Base-by-base conservation (phyloP, 1,284 basidiomycete species). In the Leccinum insigne region DNA sequence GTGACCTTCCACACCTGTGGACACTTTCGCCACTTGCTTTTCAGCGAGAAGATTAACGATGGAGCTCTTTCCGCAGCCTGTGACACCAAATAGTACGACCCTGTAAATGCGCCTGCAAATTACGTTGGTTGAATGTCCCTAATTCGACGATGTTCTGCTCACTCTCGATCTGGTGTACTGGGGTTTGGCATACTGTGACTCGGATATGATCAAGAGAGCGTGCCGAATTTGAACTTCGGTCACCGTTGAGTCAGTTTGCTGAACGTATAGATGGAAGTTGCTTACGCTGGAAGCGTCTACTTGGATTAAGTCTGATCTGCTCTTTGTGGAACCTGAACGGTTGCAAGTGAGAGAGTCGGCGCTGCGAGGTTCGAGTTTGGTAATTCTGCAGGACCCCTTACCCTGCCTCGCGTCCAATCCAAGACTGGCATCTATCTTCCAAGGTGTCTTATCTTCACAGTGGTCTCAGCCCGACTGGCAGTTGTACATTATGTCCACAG, bases 41-140 rank as follows among this genome's bases (percentile, higher is more conserved):
- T 60, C 70, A 2, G 70, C 66, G 61, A 77, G 68, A 60, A 77
- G 66, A 42, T 74, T 74, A 52, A 76, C 44, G 61, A 74, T 67
- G 1, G 74, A 76, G 56, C 73, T 74, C 65, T 77, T 74, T 42
- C 73, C 73, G 56, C 68, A 67, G 14, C 74, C 73, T 11, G 66
- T 71, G 61, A 66, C 72, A 29, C 73, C 73, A 18, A 74, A 75
- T 11, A 74, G 18, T 32, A 58, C 70, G 61, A 62, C 18, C 47
- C 18, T 21, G n/a, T 49, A 21, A 21, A 49, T 6, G 18, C 11
- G 47, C 2, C 47, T 49, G 18, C 47, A 1, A 21, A 49, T 49
- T 11, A 21, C 21, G 18, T 49, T 49, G 18, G 18, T 49, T 11
- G 18, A 49, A 49, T 10, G 11, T 21, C 18, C 18, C 47, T 13